Evolutionary conservation across 116 monocot genomes (phyloP).

Genomic region (Trichopus zeylanicus): DNA sequence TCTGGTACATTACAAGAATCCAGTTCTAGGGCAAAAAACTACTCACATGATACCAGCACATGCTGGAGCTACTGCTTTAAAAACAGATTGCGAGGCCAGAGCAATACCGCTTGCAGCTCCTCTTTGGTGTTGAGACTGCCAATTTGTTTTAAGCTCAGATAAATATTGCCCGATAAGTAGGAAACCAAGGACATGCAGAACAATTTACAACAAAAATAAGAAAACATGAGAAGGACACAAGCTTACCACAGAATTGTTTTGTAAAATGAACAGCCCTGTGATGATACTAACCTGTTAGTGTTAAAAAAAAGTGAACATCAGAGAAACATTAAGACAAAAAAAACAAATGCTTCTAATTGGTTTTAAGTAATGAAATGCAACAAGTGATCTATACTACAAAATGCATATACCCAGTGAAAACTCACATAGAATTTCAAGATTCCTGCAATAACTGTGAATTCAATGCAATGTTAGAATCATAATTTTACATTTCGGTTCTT

Average conservation of each 20-base stretch:
- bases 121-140: slow-evolving; percentile 43
- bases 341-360: not conserved
- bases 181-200: not conserved
- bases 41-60: slow-evolving; percentile 48
- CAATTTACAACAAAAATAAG: not conserved
- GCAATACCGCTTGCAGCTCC: slow-evolving; percentile 60
- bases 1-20: too few species aligned
- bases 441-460: too few species aligned
- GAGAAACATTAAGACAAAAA: not conserved
- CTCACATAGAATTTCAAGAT: too few species aligned
- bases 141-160: not conserved
- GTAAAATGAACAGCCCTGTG: slow-evolving; percentile 41
- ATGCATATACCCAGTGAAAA: too few species aligned
- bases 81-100: slow-evolving; percentile 35
- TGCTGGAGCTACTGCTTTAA: slow-evolving; percentile 52
- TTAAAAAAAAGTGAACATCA: not conserved
- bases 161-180: not conserved
- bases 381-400: too few species aligned
- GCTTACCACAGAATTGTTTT: slow-evolving; percentile 62
- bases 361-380: too few species aligned
- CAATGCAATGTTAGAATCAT: too few species aligned
- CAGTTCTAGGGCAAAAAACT: too few species aligned
- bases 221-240: not conserved
- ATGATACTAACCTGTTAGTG: slow-evolving; percentile 28
- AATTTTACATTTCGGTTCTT: too few species aligned